phyloP scores from a whole-genome alignment of 768 basidiomycete genomes.

The Udeniomyces megalosporus region DNA sequence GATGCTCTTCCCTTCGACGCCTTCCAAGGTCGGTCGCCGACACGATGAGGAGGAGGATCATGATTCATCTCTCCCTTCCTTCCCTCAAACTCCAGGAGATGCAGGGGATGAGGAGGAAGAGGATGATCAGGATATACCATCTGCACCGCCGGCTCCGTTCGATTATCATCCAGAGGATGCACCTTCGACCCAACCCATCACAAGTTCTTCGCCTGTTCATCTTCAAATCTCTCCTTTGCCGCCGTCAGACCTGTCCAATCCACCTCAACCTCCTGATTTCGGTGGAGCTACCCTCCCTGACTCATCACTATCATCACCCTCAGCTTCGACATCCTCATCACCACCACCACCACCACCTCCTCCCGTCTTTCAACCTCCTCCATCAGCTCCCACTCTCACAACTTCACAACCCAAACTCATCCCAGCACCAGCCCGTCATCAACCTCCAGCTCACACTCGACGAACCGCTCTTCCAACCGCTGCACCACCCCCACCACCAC shows the following conservation, averaged over 20 bases:
- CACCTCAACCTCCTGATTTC: constrained; percentile 16
- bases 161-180: constrained; percentile 17
- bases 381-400: constrained; percentile 1
- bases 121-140: constrained; percentile 8
- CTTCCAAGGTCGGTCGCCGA: not conserved
- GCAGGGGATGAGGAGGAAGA: not conserved
- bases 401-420: constrained; percentile 6
- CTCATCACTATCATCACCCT: constrained; percentile 4
- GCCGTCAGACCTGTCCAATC: constrained; percentile 11
- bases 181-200: constrained; percentile 13
- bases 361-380: constrained; percentile 19
- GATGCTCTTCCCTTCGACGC: not conserved
- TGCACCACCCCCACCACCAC: not conserved
- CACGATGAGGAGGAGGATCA: not conserved
- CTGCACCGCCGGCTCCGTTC: constrained; percentile 21
- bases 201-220: constrained; percentile 15
- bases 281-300: constrained; percentile 2
- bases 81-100: not conserved
- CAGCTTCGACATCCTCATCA: constrained; percentile 15
- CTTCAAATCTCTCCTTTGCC: constrained; percentile 2
- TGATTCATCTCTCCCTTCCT: not conserved
- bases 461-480: not conserved
- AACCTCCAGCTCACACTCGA: not conserved
- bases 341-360: constrained; percentile 18
- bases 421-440: not conserved